Conservation (phyloP, 495 filamentous ascomycete species). For the Penicillium samsonianum region DNA sequence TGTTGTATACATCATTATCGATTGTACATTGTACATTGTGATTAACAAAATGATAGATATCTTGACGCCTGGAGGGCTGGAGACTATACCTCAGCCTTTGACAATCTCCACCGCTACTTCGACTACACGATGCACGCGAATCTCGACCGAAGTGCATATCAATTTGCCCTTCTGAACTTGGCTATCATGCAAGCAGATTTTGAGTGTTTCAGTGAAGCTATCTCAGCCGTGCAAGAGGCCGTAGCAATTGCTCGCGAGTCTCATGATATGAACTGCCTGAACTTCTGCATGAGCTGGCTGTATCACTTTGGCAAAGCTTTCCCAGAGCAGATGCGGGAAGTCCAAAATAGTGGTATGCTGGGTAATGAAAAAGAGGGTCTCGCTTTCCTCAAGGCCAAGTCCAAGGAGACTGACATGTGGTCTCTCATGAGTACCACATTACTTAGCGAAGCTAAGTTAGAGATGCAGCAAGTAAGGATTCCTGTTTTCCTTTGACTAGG, state of each 20-base stretch:
- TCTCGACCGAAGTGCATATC: conserved; percentile 82
- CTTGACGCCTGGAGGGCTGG: conserved; percentile 89
- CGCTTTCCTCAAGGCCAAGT: conserved; percentile 80
- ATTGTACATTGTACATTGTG: neutral
- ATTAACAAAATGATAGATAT: conserved; percentile 53
- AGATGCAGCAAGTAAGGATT: conserved; percentile 58
- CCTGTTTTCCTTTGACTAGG: neutral
- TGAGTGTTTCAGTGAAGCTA: conserved; percentile 86
- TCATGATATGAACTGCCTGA: conserved; percentile 86
- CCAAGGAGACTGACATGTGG: conserved; percentile 88
- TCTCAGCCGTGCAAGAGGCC: conserved; percentile 89
- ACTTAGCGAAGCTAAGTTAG: conserved; percentile 82
- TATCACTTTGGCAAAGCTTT: conserved; percentile 90
- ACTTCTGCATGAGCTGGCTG: conserved; percentile 96
- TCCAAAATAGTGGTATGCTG: conserved; percentile 70
- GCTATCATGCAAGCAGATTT: conserved; percentile 95
- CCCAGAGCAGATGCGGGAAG: conserved; percentile 69
- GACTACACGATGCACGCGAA: conserved; percentile 91
- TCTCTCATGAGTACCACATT: conserved; percentile 80
- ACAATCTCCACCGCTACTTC: conserved; percentile 92
- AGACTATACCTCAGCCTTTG: conserved; percentile 86
- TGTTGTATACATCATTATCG: neutral
- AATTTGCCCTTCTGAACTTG: conserved; percentile 93
- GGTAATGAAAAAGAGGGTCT: conserved; percentile 81
- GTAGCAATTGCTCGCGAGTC: conserved; percentile 90